Conservation (phyloP, 371 early-diverging fungal genomes). For the Apophysomyces variabilis region DNA sequence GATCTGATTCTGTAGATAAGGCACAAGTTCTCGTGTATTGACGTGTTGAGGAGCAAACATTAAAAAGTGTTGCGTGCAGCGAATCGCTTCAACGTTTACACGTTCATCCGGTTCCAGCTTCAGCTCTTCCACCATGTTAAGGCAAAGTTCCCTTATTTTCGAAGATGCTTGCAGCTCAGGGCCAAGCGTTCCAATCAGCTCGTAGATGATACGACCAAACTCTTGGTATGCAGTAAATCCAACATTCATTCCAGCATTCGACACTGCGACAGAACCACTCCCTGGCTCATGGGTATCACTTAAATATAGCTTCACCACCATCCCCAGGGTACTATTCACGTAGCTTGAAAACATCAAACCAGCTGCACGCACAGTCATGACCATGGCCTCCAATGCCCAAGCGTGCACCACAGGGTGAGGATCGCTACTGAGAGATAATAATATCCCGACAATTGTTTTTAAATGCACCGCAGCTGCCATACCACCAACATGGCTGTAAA, state of each 20-base stretch:
- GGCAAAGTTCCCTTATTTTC: conserved; percentile 77
- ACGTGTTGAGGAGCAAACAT: conserved; percentile 86
- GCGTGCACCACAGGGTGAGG: conserved; percentile 93
- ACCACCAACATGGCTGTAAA: conserved; percentile 89
- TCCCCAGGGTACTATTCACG: conserved; percentile 84
- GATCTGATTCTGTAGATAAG: conserved; percentile 78
- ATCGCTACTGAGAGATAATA: conserved; percentile 90
- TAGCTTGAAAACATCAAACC: conserved; percentile 91
- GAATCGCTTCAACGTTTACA: conserved; percentile 86
- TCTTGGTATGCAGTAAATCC: conserved; percentile 71
- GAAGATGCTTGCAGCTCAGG: conserved; percentile 85
- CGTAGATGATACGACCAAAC: conserved; percentile 88
- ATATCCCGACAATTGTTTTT: conserved; percentile 86
- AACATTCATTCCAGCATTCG: conserved; percentile 65
- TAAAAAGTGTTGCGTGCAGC: conserved; percentile 87
- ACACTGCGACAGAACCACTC: conserved; percentile 62
- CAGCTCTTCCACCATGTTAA: conserved; percentile 78
- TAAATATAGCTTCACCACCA: conserved; percentile 84
- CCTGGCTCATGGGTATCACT: conserved; percentile 88
- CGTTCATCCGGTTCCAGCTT: conserved; percentile 79
- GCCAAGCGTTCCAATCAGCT: conserved; percentile 88
- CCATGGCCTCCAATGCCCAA: conserved; percentile 90
- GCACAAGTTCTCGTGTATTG: conserved; percentile 70
- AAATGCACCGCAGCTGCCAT: conserved; percentile 88
- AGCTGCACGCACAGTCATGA: conserved; percentile 86